Percentiles rank a stretch among this genome's conserved stretches.
phyloP scores from a whole-genome alignment of 192 early-diverging fungal genomes.

The Phycomyces blakesleeanus region DNA sequence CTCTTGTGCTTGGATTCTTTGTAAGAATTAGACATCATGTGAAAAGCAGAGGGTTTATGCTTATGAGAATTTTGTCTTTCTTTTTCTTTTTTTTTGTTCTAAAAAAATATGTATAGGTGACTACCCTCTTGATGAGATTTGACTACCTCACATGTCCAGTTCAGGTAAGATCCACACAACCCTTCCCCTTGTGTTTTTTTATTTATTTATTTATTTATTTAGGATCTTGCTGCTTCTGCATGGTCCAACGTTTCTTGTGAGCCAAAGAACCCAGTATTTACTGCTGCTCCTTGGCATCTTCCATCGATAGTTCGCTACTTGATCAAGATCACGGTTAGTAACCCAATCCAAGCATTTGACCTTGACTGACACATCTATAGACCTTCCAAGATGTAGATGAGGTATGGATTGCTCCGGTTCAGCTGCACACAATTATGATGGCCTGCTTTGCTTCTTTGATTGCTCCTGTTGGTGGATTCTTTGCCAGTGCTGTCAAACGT shows the following conservation, averaged over 20 bases:
- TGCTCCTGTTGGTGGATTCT: conserved; percentile 98
- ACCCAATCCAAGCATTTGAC: neutral
- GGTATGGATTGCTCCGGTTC: conserved; percentile 78
- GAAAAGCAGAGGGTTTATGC: neutral
- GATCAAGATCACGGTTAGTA: conserved; percentile 19
- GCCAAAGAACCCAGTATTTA: conserved; percentile 53
- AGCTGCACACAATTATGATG: conserved; percentile 85
- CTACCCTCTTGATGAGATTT: conserved; percentile 47
- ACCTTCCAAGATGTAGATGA: conserved; percentile 36
- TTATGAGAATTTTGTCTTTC: too few relatives aligned
- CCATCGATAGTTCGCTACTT: conserved; percentile 8
- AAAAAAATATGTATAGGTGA: conserved; percentile 22
- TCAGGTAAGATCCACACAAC: conserved; percentile 31
- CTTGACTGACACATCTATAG: conserved; percentile 2
- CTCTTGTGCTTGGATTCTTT: conserved; percentile 84
- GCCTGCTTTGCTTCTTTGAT: conserved; percentile 91
- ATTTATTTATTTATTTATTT: too few relatives aligned
- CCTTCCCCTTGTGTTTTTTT: neutral
- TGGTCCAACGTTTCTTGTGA: conserved; percentile 53
- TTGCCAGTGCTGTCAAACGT: conserved; percentile 93
- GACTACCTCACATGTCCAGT: conserved; percentile 62
- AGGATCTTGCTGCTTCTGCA: conserved; percentile 46
- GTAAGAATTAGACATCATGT: conserved; percentile 36
- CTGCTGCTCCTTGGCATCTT: conserved; percentile 32
- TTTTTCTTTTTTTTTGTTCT: too few relatives aligned